phyloP scores from a whole-genome alignment of 1,284 basidiomycete genomes.

The Athelia psychrophila region DNA sequence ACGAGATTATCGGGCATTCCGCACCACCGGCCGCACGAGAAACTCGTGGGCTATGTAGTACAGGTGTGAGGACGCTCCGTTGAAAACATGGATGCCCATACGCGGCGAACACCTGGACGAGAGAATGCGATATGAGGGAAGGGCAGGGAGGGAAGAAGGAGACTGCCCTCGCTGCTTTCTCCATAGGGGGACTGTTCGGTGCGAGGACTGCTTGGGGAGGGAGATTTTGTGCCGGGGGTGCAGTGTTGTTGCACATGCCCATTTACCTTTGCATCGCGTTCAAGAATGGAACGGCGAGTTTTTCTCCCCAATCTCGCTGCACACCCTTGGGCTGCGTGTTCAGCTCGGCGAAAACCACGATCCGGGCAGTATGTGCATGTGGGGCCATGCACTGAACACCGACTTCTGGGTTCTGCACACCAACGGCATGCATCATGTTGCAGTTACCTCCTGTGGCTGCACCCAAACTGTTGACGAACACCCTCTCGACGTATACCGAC shows the following conservation, averaged over 20 bases:
- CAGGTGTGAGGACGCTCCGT: neutral
- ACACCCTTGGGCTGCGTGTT: neutral
- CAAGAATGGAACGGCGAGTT: neutral
- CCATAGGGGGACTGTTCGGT: neutral
- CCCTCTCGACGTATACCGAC: slow-evolving; percentile 1
- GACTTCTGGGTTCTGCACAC: neutral
- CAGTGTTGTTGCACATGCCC: neutral
- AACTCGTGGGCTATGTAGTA: no score
- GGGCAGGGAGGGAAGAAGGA: neutral
- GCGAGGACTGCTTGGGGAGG: neutral
- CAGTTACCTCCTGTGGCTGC: slow-evolving; percentile 17
- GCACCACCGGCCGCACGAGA: no score
- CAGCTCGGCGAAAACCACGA: neutral
- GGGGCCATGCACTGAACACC: no score
- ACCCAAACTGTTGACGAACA: neutral
- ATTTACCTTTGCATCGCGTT: neutral
- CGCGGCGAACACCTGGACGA: neutral
- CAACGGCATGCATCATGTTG: slow-evolving; percentile 4
- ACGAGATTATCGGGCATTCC: no score
- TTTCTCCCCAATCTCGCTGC: neutral
- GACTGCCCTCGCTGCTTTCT: neutral
- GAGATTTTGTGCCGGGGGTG: neutral
- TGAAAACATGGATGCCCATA: neutral
- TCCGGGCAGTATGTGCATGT: neutral
- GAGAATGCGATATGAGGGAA: neutral